phyloP scores from a whole-genome alignment of 2,329 filamentous ascomycete species.

The Trichocomaceae sp. region DNA sequence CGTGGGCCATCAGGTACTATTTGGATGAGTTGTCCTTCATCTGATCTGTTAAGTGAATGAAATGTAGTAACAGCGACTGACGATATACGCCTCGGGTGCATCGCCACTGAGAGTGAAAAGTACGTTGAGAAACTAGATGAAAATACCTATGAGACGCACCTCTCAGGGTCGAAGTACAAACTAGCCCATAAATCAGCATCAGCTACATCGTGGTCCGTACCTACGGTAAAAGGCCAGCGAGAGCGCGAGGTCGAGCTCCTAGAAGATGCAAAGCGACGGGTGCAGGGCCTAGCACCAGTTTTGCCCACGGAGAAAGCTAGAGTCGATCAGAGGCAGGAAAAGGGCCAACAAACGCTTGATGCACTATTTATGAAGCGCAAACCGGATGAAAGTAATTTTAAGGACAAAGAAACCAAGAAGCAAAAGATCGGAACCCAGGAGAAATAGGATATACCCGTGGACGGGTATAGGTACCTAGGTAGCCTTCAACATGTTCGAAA shows the following conservation, averaged over 20 bases:
- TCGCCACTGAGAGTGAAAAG: slow-evolving; percentile 13
- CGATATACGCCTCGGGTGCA: not conserved
- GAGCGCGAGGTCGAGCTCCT: slow-evolving; percentile 29
- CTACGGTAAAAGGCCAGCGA: slow-evolving; percentile 29
- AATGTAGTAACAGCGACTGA: not conserved
- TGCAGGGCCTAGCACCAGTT: slow-evolving; percentile 29
- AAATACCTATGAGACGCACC: slow-evolving; percentile 31
- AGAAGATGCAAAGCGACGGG: slow-evolving; percentile 27
- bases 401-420: not conserved
- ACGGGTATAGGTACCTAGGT: not conserved
- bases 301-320: slow-evolving; percentile 28
- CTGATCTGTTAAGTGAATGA: not conserved
- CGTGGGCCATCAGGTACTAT: slow-evolving; percentile 28
- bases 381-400: not conserved
- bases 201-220: slow-evolving; percentile 29
- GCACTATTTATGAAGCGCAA: slow-evolving; percentile 21
- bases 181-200: slow-evolving; percentile 27
- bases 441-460: not conserved
- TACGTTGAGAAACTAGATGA: slow-evolving; percentile 31
- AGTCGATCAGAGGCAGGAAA: slow-evolving; percentile 23
- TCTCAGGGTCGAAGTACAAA: slow-evolving; percentile 32
- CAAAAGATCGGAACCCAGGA: not conserved
- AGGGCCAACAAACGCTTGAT: slow-evolving; percentile 28
- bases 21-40: not conserved
- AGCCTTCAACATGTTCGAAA: not conserved